These are phyloP conservation scores for Pythium graminicola DNA, from an alignment of 352 stramenopile genomes.

Conservation along the genomic window DNA sequence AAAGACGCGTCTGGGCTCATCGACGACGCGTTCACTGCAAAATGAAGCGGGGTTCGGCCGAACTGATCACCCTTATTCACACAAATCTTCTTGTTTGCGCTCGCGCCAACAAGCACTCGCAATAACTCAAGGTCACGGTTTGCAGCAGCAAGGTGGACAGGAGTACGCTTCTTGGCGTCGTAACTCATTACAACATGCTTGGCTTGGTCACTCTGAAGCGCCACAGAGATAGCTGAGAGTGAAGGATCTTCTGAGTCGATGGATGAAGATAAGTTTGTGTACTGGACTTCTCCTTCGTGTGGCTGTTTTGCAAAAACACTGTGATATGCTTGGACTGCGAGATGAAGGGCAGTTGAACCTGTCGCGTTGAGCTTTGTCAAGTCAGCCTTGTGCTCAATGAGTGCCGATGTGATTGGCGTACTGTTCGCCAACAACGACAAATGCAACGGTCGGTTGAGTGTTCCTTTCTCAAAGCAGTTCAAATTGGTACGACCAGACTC, in stretches of 20 bases:
- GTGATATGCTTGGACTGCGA: slow-evolving; percentile 37
- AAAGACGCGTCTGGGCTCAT: slow-evolving; percentile 75
- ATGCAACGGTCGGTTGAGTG: slow-evolving; percentile 43
- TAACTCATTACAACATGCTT: slow-evolving; percentile 37
- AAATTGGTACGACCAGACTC: slow-evolving; percentile 32
- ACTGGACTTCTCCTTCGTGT: slow-evolving; percentile 51
- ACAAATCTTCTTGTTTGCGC: slow-evolving; percentile 27
- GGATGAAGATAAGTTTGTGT: slow-evolving; percentile 31
- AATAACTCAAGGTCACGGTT: slow-evolving; percentile 64
- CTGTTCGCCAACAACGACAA: slow-evolving; percentile 39
- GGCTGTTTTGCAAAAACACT: slow-evolving; percentile 41
- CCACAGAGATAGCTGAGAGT: slow-evolving; percentile 45
- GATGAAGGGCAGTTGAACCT: slow-evolving; percentile 38
- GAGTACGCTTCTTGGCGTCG: slow-evolving; percentile 42
- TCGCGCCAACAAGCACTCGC: slow-evolving; percentile 35
- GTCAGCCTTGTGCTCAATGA: slow-evolving; percentile 44
- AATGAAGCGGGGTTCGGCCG: slow-evolving; percentile 59
- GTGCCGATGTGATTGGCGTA: slow-evolving; percentile 28
- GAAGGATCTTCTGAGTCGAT: slow-evolving; percentile 2
- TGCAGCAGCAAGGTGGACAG: slow-evolving; percentile 48
- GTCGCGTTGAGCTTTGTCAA: slow-evolving; percentile 33
- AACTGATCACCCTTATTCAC: slow-evolving; percentile 49
- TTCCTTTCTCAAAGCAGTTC: slow-evolving; percentile 33
- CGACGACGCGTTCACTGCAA: slow-evolving; percentile 54
- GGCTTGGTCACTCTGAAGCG: slow-evolving; percentile 39